phyloP scores from a whole-genome alignment of 163 green algal species.

The Prototheca cutis region DNA sequence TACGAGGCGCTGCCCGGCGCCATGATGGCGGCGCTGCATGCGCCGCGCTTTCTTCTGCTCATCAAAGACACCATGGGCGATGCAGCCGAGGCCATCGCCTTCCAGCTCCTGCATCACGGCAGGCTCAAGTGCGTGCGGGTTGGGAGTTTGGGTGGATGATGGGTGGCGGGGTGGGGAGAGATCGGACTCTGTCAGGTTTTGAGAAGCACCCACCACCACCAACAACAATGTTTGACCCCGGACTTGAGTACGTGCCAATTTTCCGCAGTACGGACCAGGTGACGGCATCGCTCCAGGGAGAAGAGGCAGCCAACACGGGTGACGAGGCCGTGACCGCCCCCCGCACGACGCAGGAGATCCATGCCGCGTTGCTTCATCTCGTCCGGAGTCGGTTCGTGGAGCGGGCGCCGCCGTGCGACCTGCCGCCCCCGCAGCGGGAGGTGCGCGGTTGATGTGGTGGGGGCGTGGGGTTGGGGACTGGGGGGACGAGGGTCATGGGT shows the following conservation, averaged over 20 bases:
- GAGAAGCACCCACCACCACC: no score
- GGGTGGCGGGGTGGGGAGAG: no score
- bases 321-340: not conserved
- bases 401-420: conserved; percentile 36
- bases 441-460: not conserved
- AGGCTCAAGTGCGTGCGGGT: conserved; percentile 30
- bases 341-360: not conserved
- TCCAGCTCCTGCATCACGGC: conserved; percentile 52
- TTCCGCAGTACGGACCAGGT: conserved; percentile 50
- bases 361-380: conserved; percentile 12
- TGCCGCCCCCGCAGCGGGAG: conserved; percentile 31
- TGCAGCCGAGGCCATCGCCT: conserved; percentile 36
- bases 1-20: conserved; percentile 38
- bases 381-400: conserved; percentile 40
- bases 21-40: conserved; percentile 43
- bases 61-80: conserved; percentile 42
- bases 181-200: no score
- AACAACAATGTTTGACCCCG: no score
- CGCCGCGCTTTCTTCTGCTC: conserved; percentile 47
- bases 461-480: not conserved
- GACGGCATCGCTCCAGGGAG: conserved; percentile 20
- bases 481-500: no score
- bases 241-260: no score
- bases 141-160: no score
- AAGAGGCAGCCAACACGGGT: conserved; percentile 7